phyloP scores from a whole-genome alignment of 129 eudicot genomes.

The Arctium minus region DNA sequence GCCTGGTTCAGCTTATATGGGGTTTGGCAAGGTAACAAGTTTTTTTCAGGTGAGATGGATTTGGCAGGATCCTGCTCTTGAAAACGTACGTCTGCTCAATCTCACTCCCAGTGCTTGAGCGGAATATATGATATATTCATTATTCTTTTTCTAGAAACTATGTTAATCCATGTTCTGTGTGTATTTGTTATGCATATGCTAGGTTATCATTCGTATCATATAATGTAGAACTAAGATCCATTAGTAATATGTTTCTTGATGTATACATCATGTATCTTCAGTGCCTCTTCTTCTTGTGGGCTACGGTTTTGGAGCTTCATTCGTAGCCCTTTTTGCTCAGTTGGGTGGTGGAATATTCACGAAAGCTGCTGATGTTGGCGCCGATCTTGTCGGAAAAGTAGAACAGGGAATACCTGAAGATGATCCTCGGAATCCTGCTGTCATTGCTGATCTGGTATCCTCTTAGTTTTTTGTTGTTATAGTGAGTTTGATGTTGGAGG shows the following conservation, averaged over 20 bases:
- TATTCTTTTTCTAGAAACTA: background rate
- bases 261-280: conserved; percentile 26
- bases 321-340: conserved; percentile 99
- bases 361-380: conserved; percentile 99
- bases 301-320: conserved; percentile 99
- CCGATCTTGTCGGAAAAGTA: conserved; percentile 98
- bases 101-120: background rate
- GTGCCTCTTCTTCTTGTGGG: conserved; percentile 99
- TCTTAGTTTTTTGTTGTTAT: conserved; percentile 3
- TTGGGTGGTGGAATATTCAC: conserved; percentile 99
- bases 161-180: conserved; percentile 1
- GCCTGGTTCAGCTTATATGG: background rate
- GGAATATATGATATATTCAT: background rate
- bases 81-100: background rate
- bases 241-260: conserved; percentile 4
- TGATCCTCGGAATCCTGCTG: conserved; percentile 99
- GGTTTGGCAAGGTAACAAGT: conserved; percentile 6
- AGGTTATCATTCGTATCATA: conserved; percentile 15
- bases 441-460: conserved; percentile 95
- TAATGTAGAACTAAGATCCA: background rate
- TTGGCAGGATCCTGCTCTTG: background rate
- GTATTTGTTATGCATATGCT: conserved; percentile 7
- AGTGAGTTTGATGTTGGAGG: background rate
- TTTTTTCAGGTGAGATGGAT: conserved; percentile 1
- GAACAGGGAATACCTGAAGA: conserved; percentile 99